Base-by-base conservation (phyloP, 2,329 filamentous ascomycete genomes). In the Scolecobasidium constrictum region DNA sequence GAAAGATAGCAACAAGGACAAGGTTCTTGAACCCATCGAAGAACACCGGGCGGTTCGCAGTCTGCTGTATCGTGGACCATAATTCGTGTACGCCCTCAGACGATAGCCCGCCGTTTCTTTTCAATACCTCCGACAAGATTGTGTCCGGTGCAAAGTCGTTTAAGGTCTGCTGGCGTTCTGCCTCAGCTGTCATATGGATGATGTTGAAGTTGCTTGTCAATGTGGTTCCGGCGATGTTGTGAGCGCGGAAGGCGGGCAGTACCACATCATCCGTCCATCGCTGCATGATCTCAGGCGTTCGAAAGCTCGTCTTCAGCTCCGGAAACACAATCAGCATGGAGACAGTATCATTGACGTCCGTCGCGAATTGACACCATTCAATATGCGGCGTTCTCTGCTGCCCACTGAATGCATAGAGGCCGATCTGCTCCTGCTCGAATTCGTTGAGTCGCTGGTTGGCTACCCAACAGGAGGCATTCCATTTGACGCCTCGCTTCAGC, bases 281-380 rank as follows among this genome's bases (percentile, higher is more conserved):
- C 34, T 42, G n/a, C 40, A 42, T 42, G 13, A 42, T 31, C 6
- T 2, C 12, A 15, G 21, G 23, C 5, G 31, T 12, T 13, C 40
- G 31, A 15, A 42, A 42, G 6, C 40, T 34, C 5, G 33, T 21
- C 5, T 36, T 19, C 15, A 42, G 40, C 18, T 36, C 6, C 11
- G 40, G 40, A n/a, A 42, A 42, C 3, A 42, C 33, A 19, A 36
- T 16, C 3, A 35, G 19, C 5, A 42, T 17, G 5, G 40, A 42
- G 15, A 42, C 40, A n/a, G 16, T 35, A 31, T 5, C 9, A 4
- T 35, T 13, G 13, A 15, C 26, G 13, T 42, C 40, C 3, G 40
- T 35, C 2, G 40, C 40, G 15, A 42, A 42, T 19, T 42, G 34
- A 26, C 40, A 42, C 40, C 40, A 42, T 42, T 42, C 40, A 11